Percentiles rank a stretch among this genome's conserved stretches.
phyloP scores from a whole-genome alignment of 257 asterid species.

The Voacanga thouarsii region DNA sequence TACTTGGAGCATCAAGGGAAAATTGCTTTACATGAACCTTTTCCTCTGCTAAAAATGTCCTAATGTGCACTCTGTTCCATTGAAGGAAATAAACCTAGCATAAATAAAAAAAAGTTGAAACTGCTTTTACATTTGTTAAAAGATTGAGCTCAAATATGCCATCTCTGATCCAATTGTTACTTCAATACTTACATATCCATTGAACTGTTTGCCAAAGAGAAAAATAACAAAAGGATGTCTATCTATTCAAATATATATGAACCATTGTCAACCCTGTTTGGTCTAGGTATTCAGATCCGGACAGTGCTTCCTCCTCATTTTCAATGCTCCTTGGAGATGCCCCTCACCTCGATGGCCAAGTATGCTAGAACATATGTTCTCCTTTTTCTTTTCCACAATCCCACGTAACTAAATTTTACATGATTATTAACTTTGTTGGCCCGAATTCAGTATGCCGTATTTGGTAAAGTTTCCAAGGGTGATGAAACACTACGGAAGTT shows the following conservation, averaged over 20 bases:
- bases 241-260: slow-evolving; percentile 1
- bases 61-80: background rate
- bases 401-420: background rate
- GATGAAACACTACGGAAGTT: slow-evolving; percentile 87
- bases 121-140: background rate
- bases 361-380: slow-evolving; percentile 27
- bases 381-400: background rate
- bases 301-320: slow-evolving; percentile 90
- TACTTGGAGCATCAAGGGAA: background rate
- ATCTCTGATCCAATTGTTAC: background rate
- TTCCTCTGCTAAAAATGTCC: background rate
- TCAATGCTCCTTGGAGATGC: slow-evolving; percentile 96
- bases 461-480: slow-evolving; percentile 91
- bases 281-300: slow-evolving; percentile 69
- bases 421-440: slow-evolving; percentile 12
- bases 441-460: slow-evolving; percentile 77
- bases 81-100: background rate
- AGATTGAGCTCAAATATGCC: slow-evolving; percentile 4
- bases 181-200: background rate
- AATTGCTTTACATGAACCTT: background rate
- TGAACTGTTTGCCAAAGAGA: background rate
- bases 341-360: slow-evolving; percentile 93
- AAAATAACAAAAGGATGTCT: background rate
- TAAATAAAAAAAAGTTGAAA: background rate
- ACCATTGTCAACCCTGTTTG: slow-evolving; percentile 6